These are phyloP conservation scores for Mytilinidion resinicola DNA, from an alignment of 495 filamentous ascomycete genomes.

Conservation along the genomic window DNA sequence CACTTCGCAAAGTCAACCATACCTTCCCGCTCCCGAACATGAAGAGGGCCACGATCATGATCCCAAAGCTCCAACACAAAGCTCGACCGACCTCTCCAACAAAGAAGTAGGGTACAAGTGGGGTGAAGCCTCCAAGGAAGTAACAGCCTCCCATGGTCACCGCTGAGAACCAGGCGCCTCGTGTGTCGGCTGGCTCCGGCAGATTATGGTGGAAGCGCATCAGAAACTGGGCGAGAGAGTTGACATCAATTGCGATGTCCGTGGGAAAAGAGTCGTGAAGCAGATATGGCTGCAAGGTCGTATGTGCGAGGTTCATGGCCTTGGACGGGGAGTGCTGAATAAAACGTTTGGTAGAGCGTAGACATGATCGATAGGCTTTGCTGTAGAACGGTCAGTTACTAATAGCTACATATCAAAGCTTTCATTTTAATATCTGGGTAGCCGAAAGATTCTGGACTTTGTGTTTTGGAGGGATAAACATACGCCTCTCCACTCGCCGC, in stretches of 20 bases:
- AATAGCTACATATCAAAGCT: not conserved
- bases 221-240: constrained; percentile 4
- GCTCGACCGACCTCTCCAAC: constrained; percentile 5
- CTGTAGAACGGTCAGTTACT: not conserved
- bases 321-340: constrained; percentile 1
- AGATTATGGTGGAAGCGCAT: constrained; percentile 17
- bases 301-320: constrained; percentile 1
- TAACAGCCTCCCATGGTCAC: constrained; percentile 12
- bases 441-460: too few species aligned
- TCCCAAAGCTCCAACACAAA: constrained; percentile 10
- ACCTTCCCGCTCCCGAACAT: constrained; percentile 14
- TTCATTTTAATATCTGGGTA: not conserved
- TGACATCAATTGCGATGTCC: constrained; percentile 2
- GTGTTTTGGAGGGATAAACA: not conserved
- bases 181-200: constrained; percentile 6
- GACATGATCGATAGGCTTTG: not conserved
- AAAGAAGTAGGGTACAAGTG: constrained; percentile 16
- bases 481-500: constrained; percentile 42
- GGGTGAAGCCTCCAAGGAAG: constrained; percentile 16
- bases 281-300: constrained; percentile 6
- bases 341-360: constrained; percentile 17
- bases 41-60: constrained; percentile 12
- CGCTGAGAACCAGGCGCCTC: constrained; percentile 9
- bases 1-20: not conserved
- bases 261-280: not conserved